Base-by-base conservation (phyloP, 1,284 basidiomycete genomes). In the Takashimella tepidaria region DNA sequence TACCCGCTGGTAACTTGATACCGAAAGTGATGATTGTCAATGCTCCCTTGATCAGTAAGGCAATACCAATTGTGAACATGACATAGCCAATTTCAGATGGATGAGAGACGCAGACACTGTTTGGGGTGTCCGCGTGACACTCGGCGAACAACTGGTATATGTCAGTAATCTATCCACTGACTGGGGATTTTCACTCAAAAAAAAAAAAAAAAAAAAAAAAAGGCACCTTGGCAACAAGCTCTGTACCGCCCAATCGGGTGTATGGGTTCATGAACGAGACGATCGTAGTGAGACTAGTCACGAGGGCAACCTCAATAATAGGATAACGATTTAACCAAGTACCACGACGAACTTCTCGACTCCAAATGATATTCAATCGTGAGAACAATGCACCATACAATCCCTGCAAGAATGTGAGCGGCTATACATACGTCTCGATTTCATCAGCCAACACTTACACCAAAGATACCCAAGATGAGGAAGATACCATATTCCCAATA, bases 321-420 rank as follows among this genome's bases (percentile, higher is more conserved):
- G 93, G 90, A 72, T 97, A 87, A 0, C 75, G 72, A 66, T 83
- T 85, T 22, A 96, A 69, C 84, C 88, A 91, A 0, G 87, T 90
- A 26, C 81, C 83, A 62, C 84, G 85, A 56, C 92, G 85, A 47
- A 97, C 81, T 63, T 88, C 74, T 53, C 84, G 83, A 58, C 84
- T 85, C 93, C 93, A 98, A 43, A 84, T 82, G 64, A 88, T 85
- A 76, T 98, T 98, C 53, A 93, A 78, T 3, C 71, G 60, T 19
- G 91, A 92, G 76, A 98, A 97, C 63, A 86, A 86, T 13, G 92
- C 95, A 5, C 95, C 95, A 68, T 95, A 98, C 16, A 97, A 72
- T 10, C 93, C 95, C 87, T 89, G 42, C 6, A 41, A 25, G 27
- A 12, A 11, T 25, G n/a, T 41, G 8, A 52, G 24, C 25, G 41